Conservation (phyloP, 306 rosid species). For the Lablab purpureus region DNA sequence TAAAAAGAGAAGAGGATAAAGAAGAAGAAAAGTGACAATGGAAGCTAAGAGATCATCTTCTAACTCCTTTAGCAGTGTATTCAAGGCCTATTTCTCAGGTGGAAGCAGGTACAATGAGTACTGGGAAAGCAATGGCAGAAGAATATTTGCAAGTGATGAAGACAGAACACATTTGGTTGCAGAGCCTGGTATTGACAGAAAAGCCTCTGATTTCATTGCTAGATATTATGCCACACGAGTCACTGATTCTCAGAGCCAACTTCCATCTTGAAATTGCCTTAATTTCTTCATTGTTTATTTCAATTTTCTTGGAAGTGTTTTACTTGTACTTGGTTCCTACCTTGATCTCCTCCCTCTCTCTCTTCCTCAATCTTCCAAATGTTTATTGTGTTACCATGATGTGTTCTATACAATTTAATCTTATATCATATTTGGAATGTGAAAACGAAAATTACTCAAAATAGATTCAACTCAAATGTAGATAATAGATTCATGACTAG, state of each 20-base stretch:
- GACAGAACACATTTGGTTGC: slow-evolving; percentile 65
- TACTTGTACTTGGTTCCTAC: too few relatives aligned
- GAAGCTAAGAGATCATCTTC: slow-evolving; percentile 57
- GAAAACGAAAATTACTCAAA: too few relatives aligned
- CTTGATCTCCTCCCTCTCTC: too few relatives aligned
- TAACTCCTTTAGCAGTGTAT: slow-evolving; percentile 52
- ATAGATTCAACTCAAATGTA: too few relatives aligned
- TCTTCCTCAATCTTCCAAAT: too few relatives aligned
- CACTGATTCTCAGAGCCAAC: slow-evolving; percentile 51
- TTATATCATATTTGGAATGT: too few relatives aligned
- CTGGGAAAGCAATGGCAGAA: slow-evolving; percentile 60
- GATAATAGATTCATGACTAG: too few relatives aligned
- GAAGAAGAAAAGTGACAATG: too few relatives aligned
- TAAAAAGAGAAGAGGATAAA: neutral
- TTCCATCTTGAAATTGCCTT: slow-evolving; percentile 41
- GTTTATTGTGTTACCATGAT: too few relatives aligned
- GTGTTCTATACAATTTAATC: too few relatives aligned
- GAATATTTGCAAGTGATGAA: slow-evolving; percentile 70
- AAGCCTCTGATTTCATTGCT: slow-evolving; percentile 74
- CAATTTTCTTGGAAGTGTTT: neutral
- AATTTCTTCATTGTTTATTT: neutral
- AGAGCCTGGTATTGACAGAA: slow-evolving; percentile 81
- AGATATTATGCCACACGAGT: slow-evolving; percentile 63
- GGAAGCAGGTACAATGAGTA: slow-evolving; percentile 39
- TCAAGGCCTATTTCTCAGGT: slow-evolving; percentile 62